phyloP scores from a whole-genome alignment of 1,139 yeast species.

The Pichia sp. region DNA sequence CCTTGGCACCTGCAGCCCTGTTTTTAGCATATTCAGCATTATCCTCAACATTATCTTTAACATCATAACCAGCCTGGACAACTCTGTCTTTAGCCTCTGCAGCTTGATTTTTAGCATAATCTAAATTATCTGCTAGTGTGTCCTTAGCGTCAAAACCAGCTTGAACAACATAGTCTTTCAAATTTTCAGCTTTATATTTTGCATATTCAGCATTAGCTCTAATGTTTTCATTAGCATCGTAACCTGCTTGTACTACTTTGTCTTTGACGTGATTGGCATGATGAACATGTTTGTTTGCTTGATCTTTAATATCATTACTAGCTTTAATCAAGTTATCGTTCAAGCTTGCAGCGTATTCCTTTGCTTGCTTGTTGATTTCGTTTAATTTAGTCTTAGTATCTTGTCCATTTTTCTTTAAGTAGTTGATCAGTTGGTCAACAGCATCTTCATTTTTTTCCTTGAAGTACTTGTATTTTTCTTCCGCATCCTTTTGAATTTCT shows the following conservation, averaged over 20 bases:
- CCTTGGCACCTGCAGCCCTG: slow-evolving; percentile 2
- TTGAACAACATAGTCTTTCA: slow-evolving; percentile 3
- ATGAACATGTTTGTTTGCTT: slow-evolving; percentile 1
- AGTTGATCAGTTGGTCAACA: slow-evolving; percentile 1
- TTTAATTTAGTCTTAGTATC: slow-evolving; percentile 4
- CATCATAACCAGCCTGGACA: slow-evolving; percentile 7
- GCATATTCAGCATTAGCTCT: slow-evolving; percentile 5
- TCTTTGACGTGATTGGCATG: slow-evolving; percentile 4
- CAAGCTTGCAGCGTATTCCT: background rate
- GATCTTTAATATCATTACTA: slow-evolving; percentile 2
- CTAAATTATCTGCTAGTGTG: background rate
- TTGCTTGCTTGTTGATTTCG: slow-evolving; percentile 1
- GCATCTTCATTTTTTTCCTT: slow-evolving; percentile 9
- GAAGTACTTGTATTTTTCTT: slow-evolving; percentile 8
- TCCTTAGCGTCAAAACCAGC: slow-evolving; percentile 11
- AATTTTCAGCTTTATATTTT: slow-evolving; percentile 1
- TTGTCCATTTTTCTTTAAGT: slow-evolving; percentile 1
- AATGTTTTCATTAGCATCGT: slow-evolving; percentile 5
- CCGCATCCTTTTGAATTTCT: slow-evolving; percentile 8
- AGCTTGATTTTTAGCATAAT: slow-evolving; percentile 7
- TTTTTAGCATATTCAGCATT: slow-evolving; percentile 6
- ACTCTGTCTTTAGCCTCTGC: slow-evolving; percentile 3
- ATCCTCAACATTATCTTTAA: slow-evolving; percentile 7
- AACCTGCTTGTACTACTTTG: background rate
- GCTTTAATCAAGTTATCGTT: background rate